Evolutionary conservation across 2,329 filamentous ascomycete genomes (phyloP), one percentile per base, ranked within the genome.

Genomic region (Lachnellula arida): DNA sequence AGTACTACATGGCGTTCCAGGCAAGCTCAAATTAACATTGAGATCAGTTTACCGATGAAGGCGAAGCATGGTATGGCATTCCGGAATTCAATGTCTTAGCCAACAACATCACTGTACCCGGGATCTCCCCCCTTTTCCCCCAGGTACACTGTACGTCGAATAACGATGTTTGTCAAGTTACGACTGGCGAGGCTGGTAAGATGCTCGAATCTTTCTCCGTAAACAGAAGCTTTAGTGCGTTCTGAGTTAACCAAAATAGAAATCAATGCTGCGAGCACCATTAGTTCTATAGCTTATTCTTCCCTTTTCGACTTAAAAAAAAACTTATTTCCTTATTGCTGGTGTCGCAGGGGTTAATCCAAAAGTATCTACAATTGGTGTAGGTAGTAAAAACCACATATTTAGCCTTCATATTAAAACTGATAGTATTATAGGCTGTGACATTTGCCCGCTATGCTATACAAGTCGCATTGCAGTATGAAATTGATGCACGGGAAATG

Each of bases 321-420:
- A 74, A 46, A 86, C 87, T 0, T 91, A 91, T 72, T 89, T 89
- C 70, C 71, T 91, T 54, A 69, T 88, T 32, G 81, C 79, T 0
- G 88, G 88, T 2, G 89, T 91, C 58, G 87, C 83, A 1, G 87
- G 88, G n/a, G 77, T 89, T 28, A 89, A 82, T 68, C 88, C 87
- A 0, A 79, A 84, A 56, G 72, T 81, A 17, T 81, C 78, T 15
- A 89, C 87, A 0, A 77, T 87, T 3, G 82, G 81, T 47, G 78
- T 32, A 32, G 9, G 28, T 32, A 32, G 28, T 4, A 12, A 3
- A 0, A 11, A 32, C 12, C 28, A 12, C 28, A 32, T 32, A 23
- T 9, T 32, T 12, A 12, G 9, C 9, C 8, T 32, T 32, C 9
- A 11, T 32, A 4, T 32, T 4, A 32, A 4, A 32, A 32, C 28